These are phyloP conservation scores for Mesembryanthemum crystallinum DNA, from an alignment of 148 eudicot species.

Conservation along the genomic window DNA sequence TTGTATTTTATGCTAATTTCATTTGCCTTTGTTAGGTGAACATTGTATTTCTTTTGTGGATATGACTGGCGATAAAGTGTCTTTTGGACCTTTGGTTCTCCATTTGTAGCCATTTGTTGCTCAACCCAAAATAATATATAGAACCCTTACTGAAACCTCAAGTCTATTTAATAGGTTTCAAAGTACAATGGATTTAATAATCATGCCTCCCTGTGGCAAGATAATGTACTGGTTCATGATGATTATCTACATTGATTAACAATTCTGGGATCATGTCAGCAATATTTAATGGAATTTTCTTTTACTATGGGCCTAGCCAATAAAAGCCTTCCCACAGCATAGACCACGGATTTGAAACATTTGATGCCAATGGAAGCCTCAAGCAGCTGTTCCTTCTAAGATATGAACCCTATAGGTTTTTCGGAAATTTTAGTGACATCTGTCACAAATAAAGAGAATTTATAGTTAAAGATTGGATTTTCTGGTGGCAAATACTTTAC, in stretches of 20 bases:
- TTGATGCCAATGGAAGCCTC: neutral
- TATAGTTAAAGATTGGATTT: neutral
- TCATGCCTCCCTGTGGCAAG: neutral
- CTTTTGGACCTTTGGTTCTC: neutral
- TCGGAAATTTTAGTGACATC: neutral
- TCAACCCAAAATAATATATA: neutral
- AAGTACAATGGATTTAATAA: neutral
- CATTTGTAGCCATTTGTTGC: neutral
- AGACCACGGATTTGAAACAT: too few relatives aligned
- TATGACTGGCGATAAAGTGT: neutral
- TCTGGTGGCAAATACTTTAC: neutral
- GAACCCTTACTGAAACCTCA: neutral
- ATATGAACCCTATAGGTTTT: neutral
- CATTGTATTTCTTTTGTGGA: neutral
- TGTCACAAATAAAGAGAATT: neutral
- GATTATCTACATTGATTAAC: neutral
- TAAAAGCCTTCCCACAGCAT: neutral
- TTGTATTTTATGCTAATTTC: neutral
- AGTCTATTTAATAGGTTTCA: neutral
- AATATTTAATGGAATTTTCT: neutral
- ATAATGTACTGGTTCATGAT: neutral
- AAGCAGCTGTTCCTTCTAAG: neutral
- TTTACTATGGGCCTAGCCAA: too few relatives aligned
- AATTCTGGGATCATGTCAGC: neutral
- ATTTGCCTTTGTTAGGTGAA: neutral